Evolutionary conservation across 2,329 filamentous ascomycete genomes (phyloP), one percentile per base, ranked within the genome.

Genomic region (Emericellopsis atlantica): DNA sequence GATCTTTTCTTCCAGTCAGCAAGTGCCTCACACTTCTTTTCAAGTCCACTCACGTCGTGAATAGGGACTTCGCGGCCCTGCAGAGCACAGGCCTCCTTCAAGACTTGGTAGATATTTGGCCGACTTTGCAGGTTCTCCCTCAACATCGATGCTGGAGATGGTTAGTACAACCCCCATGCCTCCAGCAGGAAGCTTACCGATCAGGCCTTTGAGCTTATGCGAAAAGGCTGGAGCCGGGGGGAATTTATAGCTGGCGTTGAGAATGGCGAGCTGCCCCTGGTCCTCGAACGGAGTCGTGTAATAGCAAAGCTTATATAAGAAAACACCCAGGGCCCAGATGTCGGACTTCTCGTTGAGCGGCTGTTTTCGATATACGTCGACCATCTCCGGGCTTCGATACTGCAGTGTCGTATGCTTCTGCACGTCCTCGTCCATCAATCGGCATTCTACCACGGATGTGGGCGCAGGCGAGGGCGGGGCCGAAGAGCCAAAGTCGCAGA

Each of bases 201-300:
- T 96, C 33, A 98, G 67, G 53, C 81, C 79, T 67, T 95, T 95
- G 42, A 95, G 64, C 42, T 83, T 78, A 50, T 94, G 85, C 0
- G 92, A 95, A 57, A 98, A 98, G 15, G 76, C 68, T 23, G 92
- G 92, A 54, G 95, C 87, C 44, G 73, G 76, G 6, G 90, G 92
- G 53, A 86, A 98, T 54, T 85, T 89, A 71, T 86, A 96, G 59
- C 79, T 93, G 39, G 92, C 92, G 56, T 96, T 96, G 45, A 98
- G 66, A 48, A 98, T 98, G 11, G 92, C 92, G 67, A 96, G 84
- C 65, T 95, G 90, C 22, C 92, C 92, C 55, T 95, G 88, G 48
- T 96, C 90, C 63, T 98, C 92, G 53, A 98, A 98, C 1, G 92
- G 92, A 6, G 92, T 98, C 2, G 92, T 98, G 62, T 98, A 98